Base-by-base conservation (phyloP, 1,284 basidiomycete genomes). In the Fomitiporia mediterranea region DNA sequence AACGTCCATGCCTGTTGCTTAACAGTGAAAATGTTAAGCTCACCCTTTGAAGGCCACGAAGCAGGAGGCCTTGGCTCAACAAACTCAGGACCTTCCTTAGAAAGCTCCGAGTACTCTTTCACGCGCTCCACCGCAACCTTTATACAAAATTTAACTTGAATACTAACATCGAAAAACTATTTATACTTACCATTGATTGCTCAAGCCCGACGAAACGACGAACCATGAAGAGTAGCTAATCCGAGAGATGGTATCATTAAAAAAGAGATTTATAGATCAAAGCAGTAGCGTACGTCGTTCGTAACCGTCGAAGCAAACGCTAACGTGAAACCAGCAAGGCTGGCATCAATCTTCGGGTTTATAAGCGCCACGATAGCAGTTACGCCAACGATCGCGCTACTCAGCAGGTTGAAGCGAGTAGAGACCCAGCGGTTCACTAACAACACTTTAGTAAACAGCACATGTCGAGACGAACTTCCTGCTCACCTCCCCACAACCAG, bases 91-190 rank as follows among this genome's bases (percentile, higher is more conserved):
- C 84, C 79, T 72, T 95, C 92, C 44, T 80, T 79, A 43, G 76
- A 70, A 21, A 97, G 72, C 64, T 94, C 90, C 1, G 90, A 88
- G 69, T 93, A 96, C 67, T 94, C 91, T 67, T 91, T 91, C 66
- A 97, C 82, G 42, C 94, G 86, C 70, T 98, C 95, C 47, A 98
- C 75, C 13, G 91, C 92, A 59, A 97, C 86, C 86, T 89, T 59
- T 38, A 17, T 46, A 52, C 44, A 50, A 49, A n/a, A n/a, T n/a
- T n/a, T n/a, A n/a, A n/a, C n/a, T n/a, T n/a, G n/a, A n/a, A n/a
- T n/a, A n/a, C n/a, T n/a, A n/a, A n/a, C n/a, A 5, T 7, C 43
- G 19, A 46, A 25, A 37, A 55, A 30, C 39, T 53, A 42, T 62
- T 54, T 30, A 3, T 25, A 57, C 75, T 63, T 58, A 86, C 93